Conservation (phyloP, 1,284 basidiomycete genomes). For the Schizopora paradoxa region DNA sequence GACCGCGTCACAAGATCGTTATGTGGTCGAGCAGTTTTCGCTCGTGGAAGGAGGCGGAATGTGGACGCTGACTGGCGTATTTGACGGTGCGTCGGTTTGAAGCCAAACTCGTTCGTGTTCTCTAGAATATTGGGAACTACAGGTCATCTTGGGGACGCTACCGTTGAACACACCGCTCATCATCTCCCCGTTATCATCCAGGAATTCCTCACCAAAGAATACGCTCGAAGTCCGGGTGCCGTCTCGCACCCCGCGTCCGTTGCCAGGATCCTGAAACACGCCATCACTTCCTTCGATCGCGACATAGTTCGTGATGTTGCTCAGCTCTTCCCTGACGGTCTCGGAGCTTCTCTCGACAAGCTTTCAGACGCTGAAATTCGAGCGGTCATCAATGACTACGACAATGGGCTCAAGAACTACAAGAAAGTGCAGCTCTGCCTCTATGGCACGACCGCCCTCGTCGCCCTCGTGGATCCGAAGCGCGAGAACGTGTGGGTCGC, state of each 20-base stretch:
- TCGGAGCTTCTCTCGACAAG: slow-evolving; percentile 19
- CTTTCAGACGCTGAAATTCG: slow-evolving; percentile 35
- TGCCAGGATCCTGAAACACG: slow-evolving; percentile 46
- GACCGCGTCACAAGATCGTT: slow-evolving; percentile 28
- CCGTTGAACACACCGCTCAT: slow-evolving; percentile 57
- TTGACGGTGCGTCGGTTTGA: slow-evolving; percentile 25
- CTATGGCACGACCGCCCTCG: slow-evolving; percentile 33
- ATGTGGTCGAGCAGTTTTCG: slow-evolving; percentile 25
- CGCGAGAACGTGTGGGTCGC: slow-evolving; percentile 33
- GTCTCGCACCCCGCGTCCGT: slow-evolving; percentile 36
- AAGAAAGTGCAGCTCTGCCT: slow-evolving; percentile 30
- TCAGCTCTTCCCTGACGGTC: slow-evolving; percentile 28
- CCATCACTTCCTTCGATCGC: slow-evolving; percentile 48
- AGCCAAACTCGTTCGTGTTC: not conserved
- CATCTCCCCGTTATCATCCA: slow-evolving; percentile 64
- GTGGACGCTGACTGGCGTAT: slow-evolving; percentile 29
- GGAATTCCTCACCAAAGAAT: slow-evolving; percentile 44
- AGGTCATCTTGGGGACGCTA: slow-evolving; percentile 18
- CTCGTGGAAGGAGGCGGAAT: slow-evolving; percentile 17
- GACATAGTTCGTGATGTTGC: slow-evolving; percentile 29
- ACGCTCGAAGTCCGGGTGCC: slow-evolving; percentile 26
- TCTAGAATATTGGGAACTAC: not conserved
- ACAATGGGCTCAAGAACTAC: slow-evolving; percentile 25
- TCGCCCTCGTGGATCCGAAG: slow-evolving; percentile 30
- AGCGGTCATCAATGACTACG: slow-evolving; percentile 31